phyloP scores from a whole-genome alignment of 2,329 filamentous ascomycete species.

The Blumeria graminis region DNA sequence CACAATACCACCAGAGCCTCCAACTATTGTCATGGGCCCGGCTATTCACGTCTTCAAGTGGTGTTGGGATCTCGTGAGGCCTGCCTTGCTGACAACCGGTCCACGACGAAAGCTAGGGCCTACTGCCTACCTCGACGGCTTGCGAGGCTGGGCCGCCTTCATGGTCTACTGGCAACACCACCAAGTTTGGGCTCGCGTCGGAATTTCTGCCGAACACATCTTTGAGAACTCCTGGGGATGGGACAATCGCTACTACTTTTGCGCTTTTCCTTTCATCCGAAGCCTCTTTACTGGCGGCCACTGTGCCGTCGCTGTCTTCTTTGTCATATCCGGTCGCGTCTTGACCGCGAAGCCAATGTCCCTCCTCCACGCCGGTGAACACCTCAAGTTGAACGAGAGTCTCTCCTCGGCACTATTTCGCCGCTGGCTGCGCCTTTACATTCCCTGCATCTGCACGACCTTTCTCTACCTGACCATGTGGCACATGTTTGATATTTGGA shows the following conservation, averaged over 20 bases:
- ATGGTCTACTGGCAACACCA: conserved; percentile 24
- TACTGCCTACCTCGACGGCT: conserved; percentile 24
- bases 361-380: conserved; percentile 17
- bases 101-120: conserved; percentile 1
- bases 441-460: conserved; percentile 21
- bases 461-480: conserved; percentile 15
- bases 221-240: conserved; percentile 13
- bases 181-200: conserved; percentile 14
- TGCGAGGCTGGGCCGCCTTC: conserved; percentile 23
- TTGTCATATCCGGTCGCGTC: conserved; percentile 25
- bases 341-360: conserved; percentile 21
- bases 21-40: background rate
- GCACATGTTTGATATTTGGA: conserved; percentile 12
- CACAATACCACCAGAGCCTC: background rate
- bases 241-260: conserved; percentile 15
- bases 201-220: conserved; percentile 3
- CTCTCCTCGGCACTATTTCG: conserved; percentile 24
- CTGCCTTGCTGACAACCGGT: background rate
- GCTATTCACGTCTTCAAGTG: background rate
- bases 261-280: conserved; percentile 30
- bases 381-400: conserved; percentile 16
- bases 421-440: conserved; percentile 22
- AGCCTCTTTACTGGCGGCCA: conserved; percentile 36
- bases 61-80: background rate
- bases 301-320: conserved; percentile 29